phyloP scores from a whole-genome alignment of 495 filamentous ascomycete genomes.

The Trichodelitschia bisporula region DNA sequence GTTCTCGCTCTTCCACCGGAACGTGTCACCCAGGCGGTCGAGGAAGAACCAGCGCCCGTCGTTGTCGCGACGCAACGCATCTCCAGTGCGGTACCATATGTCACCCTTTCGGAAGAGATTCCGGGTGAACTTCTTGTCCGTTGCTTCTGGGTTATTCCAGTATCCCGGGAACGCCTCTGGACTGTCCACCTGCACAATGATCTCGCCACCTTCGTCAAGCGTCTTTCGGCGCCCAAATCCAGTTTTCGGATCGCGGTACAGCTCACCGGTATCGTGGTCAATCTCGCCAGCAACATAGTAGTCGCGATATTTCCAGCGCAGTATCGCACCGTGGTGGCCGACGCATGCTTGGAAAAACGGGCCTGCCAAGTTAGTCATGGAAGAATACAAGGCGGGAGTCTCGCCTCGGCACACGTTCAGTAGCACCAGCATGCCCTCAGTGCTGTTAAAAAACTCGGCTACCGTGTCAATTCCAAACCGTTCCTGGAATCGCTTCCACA shows the following conservation, averaged over 20 bases:
- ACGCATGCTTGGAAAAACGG: slow-evolving; percentile 37
- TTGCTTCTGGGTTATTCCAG: slow-evolving; percentile 38
- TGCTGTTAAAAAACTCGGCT: slow-evolving; percentile 19
- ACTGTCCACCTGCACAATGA: slow-evolving; percentile 38
- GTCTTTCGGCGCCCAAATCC: slow-evolving; percentile 36
- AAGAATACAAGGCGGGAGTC: neutral
- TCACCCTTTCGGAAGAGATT: slow-evolving; percentile 56
- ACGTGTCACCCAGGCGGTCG: slow-evolving; percentile 55
- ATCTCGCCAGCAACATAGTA: slow-evolving; percentile 40
- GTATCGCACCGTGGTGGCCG: slow-evolving; percentile 43
- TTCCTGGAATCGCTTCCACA: slow-evolving; percentile 45
- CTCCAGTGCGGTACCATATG: slow-evolving; percentile 49
- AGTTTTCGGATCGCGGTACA: slow-evolving; percentile 35
- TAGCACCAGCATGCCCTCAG: slow-evolving; percentile 14
- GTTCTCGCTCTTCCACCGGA: slow-evolving; percentile 68
- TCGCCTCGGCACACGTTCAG: slow-evolving; percentile 11
- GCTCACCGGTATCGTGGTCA: slow-evolving; percentile 38
- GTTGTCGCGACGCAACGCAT: slow-evolving; percentile 34
- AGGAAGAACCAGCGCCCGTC: slow-evolving; percentile 64
- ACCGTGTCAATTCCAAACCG: slow-evolving; percentile 14
- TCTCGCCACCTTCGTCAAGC: slow-evolving; percentile 50
- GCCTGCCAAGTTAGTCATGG: slow-evolving; percentile 16
- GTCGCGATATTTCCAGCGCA: slow-evolving; percentile 24
- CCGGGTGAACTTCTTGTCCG: slow-evolving; percentile 39
- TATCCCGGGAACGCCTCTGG: slow-evolving; percentile 41